These are phyloP conservation scores for Penicillium cinerascens DNA, from an alignment of 495 filamentous ascomycete genomes.

Conservation along the genomic window DNA sequence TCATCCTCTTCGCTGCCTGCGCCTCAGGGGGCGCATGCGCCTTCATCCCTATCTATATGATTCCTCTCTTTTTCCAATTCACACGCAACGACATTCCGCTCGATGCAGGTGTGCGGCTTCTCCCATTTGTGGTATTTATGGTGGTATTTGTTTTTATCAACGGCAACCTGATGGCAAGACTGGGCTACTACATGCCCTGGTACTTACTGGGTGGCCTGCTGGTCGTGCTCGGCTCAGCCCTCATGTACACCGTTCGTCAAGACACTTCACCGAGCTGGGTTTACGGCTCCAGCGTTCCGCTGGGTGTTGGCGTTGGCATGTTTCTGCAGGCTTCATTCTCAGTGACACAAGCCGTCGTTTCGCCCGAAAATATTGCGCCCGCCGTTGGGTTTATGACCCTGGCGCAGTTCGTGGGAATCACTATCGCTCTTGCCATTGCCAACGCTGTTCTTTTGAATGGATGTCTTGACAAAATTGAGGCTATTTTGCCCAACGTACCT, in stretches of 20 bases:
- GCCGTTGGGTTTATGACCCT: no score
- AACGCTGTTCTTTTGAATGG: no score
- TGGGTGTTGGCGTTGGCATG: conserved; percentile 39
- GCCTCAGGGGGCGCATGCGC: conserved; percentile 22
- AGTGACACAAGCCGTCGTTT: no score
- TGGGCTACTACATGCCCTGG: conserved; percentile 12
- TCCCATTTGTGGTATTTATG: conserved; percentile 25
- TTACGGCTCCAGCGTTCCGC: conserved; percentile 53
- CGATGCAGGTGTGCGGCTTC: conserved; percentile 36
- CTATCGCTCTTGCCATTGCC: no score
- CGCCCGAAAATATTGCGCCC: no score
- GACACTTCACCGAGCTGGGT: no score
- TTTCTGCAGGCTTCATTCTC: background rate
- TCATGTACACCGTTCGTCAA: background rate
- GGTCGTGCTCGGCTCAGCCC: background rate
- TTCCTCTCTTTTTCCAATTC: conserved; percentile 52
- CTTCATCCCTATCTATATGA: conserved; percentile 46
- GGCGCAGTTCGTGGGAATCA: no score
- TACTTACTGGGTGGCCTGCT: conserved; percentile 33
- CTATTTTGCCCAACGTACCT: no score
- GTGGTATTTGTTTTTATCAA: conserved; percentile 3
- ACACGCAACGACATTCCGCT: conserved; percentile 31
- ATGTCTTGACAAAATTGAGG: no score
- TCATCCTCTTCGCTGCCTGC: conserved; percentile 45
- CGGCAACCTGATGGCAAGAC: background rate